phyloP scores from a whole-genome alignment of 257 asterid genomes.

The Sherardia arvensis region DNA sequence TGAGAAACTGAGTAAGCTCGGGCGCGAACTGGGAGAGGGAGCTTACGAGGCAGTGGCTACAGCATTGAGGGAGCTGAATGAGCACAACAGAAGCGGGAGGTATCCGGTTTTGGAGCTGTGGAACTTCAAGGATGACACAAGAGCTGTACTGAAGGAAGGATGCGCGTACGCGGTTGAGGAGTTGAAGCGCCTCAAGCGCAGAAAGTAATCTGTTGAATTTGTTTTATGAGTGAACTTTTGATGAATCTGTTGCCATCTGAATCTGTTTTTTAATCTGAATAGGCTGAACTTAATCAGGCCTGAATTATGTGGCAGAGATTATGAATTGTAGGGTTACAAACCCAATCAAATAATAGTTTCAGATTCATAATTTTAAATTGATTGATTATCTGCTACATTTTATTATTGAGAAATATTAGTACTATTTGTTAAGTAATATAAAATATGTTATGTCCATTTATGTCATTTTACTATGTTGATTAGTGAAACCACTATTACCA shows the following conservation, averaged over 20 bases:
- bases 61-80: slow-evolving; percentile 21
- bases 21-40: slow-evolving; percentile 10
- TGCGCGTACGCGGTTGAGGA: background rate
- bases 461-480: too few species aligned
- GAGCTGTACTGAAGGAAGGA: slow-evolving; percentile 12
- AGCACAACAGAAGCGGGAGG: slow-evolving; percentile 15
- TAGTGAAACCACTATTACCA: too few species aligned
- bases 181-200: slow-evolving; percentile 12
- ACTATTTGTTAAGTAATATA: too few species aligned
- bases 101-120: slow-evolving; percentile 15
- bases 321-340: background rate
- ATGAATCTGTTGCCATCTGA: background rate
- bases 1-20: slow-evolving; percentile 15
- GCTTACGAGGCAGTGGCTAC: slow-evolving; percentile 15
- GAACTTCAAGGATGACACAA: slow-evolving; percentile 10
- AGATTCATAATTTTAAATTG: too few species aligned
- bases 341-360: too few species aligned
- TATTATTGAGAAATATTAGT: too few species aligned
- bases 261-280: too few species aligned
- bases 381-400: too few species aligned
- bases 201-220: background rate
- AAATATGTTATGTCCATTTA: too few species aligned
- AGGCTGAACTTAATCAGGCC: background rate
- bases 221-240: background rate
- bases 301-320: background rate